Conservation (phyloP, 805 yeast species). For the Metschnikowia shivogae region DNA sequence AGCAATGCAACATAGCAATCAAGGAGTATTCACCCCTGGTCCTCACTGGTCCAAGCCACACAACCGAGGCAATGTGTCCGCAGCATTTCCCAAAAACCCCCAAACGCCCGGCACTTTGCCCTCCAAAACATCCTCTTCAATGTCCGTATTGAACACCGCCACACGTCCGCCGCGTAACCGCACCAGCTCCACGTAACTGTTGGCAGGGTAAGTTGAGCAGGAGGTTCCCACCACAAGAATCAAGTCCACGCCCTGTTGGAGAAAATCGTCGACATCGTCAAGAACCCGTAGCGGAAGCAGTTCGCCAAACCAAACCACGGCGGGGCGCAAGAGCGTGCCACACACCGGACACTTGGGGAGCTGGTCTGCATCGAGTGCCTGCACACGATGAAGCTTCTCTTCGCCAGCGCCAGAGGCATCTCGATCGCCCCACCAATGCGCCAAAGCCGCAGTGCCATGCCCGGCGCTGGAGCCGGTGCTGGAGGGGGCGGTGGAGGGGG, state of each 20-base stretch:
- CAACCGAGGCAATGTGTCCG: constrained; percentile 63
- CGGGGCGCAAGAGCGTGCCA: constrained; percentile 66
- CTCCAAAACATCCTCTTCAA: constrained; percentile 41
- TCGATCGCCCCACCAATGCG: too few species aligned
- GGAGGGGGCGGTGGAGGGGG: too few species aligned
- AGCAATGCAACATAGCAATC: too few species aligned
- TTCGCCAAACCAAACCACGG: constrained; percentile 96
- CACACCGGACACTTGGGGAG: constrained; percentile 81
- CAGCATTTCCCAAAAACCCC: constrained; percentile 81
- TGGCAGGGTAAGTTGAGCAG: constrained; percentile 87
- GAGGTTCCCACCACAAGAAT: constrained; percentile 83
- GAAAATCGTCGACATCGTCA: constrained; percentile 66
- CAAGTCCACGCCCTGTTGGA: constrained; percentile 59
- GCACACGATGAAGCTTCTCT: constrained; percentile 1
- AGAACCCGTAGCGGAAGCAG: constrained; percentile 62
- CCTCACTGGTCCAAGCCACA: too few species aligned
- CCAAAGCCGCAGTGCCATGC: too few species aligned
- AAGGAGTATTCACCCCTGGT: too few species aligned
- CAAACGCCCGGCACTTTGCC: constrained; percentile 47
- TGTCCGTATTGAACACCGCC: constrained; percentile 77
- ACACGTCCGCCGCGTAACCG: constrained; percentile 70
- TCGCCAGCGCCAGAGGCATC: too few species aligned
- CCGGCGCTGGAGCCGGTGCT: too few species aligned
- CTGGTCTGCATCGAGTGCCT: constrained; percentile 24
- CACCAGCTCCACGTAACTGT: constrained; percentile 81